A percentile compares a stretch with the other conserved stretches of the same genome.
Evolutionary conservation across 2,329 filamentous ascomycete species (phyloP).

Genomic region (Boeremia lycopersici): DNA sequence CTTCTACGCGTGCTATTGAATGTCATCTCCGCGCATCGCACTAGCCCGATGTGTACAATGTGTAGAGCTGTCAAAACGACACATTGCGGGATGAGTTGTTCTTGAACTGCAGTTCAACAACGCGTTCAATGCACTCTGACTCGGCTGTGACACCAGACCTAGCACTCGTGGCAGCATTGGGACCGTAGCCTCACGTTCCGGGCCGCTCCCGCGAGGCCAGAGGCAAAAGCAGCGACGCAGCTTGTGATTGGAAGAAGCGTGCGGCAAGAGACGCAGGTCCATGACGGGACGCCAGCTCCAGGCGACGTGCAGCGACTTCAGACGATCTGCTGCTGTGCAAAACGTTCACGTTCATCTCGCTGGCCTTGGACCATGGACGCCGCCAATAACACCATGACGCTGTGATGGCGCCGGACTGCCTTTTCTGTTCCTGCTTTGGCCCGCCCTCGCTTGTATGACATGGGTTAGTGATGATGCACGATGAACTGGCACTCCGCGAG

Average conservation of each 20-base stretch:
- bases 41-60: neutral
- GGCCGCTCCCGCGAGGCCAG: slow-evolving; percentile 9
- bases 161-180: slow-evolving; percentile 14
- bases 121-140: neutral
- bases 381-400: slow-evolving; percentile 12
- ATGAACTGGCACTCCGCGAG: slow-evolving; percentile 17
- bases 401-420: neutral
- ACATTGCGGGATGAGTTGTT: slow-evolving; percentile 1
- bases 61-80: slow-evolving; percentile 2
- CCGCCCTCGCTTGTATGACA: slow-evolving; percentile 14
- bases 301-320: slow-evolving; percentile 2
- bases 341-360: neutral
- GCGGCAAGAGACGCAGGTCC: slow-evolving; percentile 11
- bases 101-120: neutral
- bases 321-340: neutral
- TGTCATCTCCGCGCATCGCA: slow-evolving; percentile 2
- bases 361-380: neutral
- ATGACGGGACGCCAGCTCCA: slow-evolving; percentile 8
- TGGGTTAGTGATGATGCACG: slow-evolving; percentile 18
- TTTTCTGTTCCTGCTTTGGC: slow-evolving; percentile 19
- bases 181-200: slow-evolving; percentile 13
- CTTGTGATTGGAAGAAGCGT: slow-evolving; percentile 13
- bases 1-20: slow-evolving; percentile 9
- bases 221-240: slow-evolving; percentile 8
- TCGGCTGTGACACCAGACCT: neutral